These are phyloP conservation scores for Kwoniella dejecticola DNA, from an alignment of 768 basidiomycete species.

Conservation along the genomic window DNA sequence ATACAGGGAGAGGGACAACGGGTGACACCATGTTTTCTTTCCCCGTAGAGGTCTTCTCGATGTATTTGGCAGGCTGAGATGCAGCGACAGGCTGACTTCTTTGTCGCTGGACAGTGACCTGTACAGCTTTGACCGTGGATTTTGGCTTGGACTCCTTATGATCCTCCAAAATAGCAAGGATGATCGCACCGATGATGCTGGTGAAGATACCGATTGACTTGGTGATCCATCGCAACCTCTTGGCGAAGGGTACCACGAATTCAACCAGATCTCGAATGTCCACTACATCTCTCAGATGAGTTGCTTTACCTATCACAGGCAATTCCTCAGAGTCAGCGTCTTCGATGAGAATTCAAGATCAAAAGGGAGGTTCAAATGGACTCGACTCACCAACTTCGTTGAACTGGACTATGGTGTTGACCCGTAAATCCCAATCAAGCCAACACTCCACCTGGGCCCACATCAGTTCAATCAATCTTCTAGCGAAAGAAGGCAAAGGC, in stretches of 20 bases:
- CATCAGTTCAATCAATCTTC: slow-evolving; percentile 14
- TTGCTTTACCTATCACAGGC: slow-evolving; percentile 34
- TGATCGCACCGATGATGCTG: slow-evolving; percentile 18
- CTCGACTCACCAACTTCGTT: slow-evolving; percentile 46
- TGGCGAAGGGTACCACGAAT: slow-evolving; percentile 44
- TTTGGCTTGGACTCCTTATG: not conserved
- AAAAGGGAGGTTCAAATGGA: not conserved
- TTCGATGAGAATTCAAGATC: not conserved
- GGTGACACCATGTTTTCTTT: not conserved
- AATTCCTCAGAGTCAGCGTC: not conserved
- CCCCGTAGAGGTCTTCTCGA: not conserved
- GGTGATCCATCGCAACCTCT: slow-evolving; percentile 30
- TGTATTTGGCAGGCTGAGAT: not conserved
- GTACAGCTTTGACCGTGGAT: not conserved
- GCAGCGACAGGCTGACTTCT: not conserved
- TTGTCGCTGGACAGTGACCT: not conserved
- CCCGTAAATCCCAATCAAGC: slow-evolving; percentile 35
- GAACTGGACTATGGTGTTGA: slow-evolving; percentile 42
- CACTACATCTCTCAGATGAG: slow-evolving; percentile 38
- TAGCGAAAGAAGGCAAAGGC: slow-evolving; percentile 18
- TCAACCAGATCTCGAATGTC: slow-evolving; percentile 44
- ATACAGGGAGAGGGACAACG: no score
- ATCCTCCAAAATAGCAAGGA: not conserved
- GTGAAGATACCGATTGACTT: slow-evolving; percentile 32
- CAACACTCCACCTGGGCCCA: slow-evolving; percentile 30